A percentile compares a stretch with the other conserved stretches of the same genome.
Evolutionary conservation across 176 grass and related monocot genomes (phyloP).

Genomic region (Carex littledalei): DNA sequence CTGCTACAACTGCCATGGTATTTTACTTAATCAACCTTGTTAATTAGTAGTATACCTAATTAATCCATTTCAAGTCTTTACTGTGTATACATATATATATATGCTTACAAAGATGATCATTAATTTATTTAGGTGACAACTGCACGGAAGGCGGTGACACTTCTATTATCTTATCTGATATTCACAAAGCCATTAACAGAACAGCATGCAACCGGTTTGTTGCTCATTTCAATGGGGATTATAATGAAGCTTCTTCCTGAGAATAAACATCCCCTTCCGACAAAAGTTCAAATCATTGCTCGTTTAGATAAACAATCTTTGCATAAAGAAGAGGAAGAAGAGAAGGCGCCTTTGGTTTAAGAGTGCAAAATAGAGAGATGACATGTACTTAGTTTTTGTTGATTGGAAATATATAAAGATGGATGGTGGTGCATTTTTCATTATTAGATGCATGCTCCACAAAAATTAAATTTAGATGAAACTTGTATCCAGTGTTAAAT

Average conservation of each 20-base stretch:
- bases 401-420: not conserved
- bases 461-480: slow-evolving; percentile 7
- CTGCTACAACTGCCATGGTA: slow-evolving; percentile 77
- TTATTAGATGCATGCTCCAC: not conserved
- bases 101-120: not conserved
- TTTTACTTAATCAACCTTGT: not conserved
- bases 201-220: slow-evolving; percentile 64
- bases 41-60: not conserved
- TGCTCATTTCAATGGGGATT: slow-evolving; percentile 85
- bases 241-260: slow-evolving; percentile 70
- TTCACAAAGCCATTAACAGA: slow-evolving; percentile 93
- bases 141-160: slow-evolving; percentile 72
- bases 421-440: not conserved
- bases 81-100: not conserved
- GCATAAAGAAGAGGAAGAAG: slow-evolving; percentile 30
- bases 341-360: slow-evolving; percentile 43
- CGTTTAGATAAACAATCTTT: slow-evolving; percentile 18
- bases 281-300: slow-evolving; percentile 9
- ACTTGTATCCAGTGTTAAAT: slow-evolving; percentile 5
- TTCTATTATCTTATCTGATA: slow-evolving; percentile 86
- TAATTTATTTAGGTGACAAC: slow-evolving; percentile 51
- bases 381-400: not conserved
- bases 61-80: not conserved
- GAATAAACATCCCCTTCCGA: slow-evolving; percentile 32
- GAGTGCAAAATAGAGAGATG: not conserved